Evolutionary conservation across 805 yeast species (phyloP).

Genomic region (Brettanomyces anomalus): DNA sequence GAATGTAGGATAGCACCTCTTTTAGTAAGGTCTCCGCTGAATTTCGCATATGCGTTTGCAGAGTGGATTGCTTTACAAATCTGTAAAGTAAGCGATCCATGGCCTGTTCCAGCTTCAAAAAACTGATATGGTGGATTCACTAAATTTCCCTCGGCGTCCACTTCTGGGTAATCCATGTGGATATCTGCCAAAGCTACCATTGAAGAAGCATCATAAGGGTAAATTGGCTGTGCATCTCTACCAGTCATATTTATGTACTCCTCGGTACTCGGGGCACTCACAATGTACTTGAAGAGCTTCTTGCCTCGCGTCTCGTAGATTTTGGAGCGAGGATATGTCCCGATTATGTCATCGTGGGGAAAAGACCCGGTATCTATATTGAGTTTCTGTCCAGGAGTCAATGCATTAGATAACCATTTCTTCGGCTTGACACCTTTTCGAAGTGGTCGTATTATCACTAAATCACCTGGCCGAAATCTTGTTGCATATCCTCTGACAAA

Average conservation of each 20-base stretch:
- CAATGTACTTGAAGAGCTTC: slow-evolving; percentile 21
- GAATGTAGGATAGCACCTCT: slow-evolving; percentile 40
- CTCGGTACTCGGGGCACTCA: slow-evolving; percentile 34
- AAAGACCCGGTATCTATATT: slow-evolving; percentile 21
- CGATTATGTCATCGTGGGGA: slow-evolving; percentile 31
- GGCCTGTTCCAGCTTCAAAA: slow-evolving; percentile 49
- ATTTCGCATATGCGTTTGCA: slow-evolving; percentile 29
- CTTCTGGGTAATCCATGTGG: slow-evolving; percentile 32
- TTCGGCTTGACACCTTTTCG: slow-evolving; percentile 15
- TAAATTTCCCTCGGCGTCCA: slow-evolving; percentile 6
- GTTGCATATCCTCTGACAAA: slow-evolving; percentile 11
- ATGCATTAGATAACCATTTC: slow-evolving; percentile 24
- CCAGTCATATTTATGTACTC: slow-evolving; percentile 32
- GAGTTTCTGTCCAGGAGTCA: slow-evolving; percentile 13
- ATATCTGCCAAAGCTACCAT: slow-evolving; percentile 39
- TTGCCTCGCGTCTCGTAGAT: slow-evolving; percentile 14
- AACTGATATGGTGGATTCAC: slow-evolving; percentile 27
- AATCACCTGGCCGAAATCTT: slow-evolving; percentile 22
- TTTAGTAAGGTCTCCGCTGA: slow-evolving; percentile 8
- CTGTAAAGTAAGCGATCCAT: slow-evolving; percentile 40
- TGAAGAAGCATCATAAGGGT: slow-evolving; percentile 39
- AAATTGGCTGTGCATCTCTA: slow-evolving; percentile 44
- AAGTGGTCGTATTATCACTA: slow-evolving; percentile 22
- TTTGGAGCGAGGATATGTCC: slow-evolving; percentile 26
- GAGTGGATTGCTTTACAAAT: slow-evolving; percentile 34